Conservation (phyloP, 1,284 basidiomycete genomes). For the Cryptococcus floricola region DNA sequence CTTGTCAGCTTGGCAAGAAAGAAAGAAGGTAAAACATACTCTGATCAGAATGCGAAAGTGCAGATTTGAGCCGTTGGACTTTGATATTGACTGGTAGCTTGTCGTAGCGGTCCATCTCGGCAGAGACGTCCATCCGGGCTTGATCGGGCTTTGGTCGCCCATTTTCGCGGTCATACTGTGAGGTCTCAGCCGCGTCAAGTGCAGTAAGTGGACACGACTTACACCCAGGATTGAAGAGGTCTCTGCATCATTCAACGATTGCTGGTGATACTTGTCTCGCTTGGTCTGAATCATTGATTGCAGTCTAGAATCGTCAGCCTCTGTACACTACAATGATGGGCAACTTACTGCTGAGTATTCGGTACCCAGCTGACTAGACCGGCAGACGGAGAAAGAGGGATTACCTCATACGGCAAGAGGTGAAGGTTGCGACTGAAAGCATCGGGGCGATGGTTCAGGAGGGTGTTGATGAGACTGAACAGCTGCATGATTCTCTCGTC, state of each 20-base stretch:
- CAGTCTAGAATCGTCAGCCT: slow-evolving; percentile 14
- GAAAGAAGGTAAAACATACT: slow-evolving; percentile 17
- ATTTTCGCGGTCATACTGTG: slow-evolving; percentile 29
- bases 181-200: not conserved
- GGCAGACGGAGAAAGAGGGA: slow-evolving; percentile 37
- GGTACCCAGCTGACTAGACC: slow-evolving; percentile 41
- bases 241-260: slow-evolving; percentile 31
- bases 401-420: slow-evolving; percentile 38
- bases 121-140: slow-evolving; percentile 25
- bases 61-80: slow-evolving; percentile 33
- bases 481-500: slow-evolving; percentile 48
- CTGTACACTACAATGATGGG: not conserved
- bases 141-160: slow-evolving; percentile 21
- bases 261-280: slow-evolving; percentile 31
- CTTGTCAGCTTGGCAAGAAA: not conserved
- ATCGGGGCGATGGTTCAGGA: slow-evolving; percentile 40
- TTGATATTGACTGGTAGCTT: slow-evolving; percentile 39
- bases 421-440: slow-evolving; percentile 42
- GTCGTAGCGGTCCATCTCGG: slow-evolving; percentile 37
- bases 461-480: slow-evolving; percentile 42
- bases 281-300: slow-evolving; percentile 36
- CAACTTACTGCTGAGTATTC: slow-evolving; percentile 40
- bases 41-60: slow-evolving; percentile 38
- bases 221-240: slow-evolving; percentile 40
- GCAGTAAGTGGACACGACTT: slow-evolving; percentile 3